Percentiles rank a stretch among this genome's conserved stretches.
Evolutionary conservation across 2,329 filamentous ascomycete species (phyloP).

Genomic region (Penicillium sp.): DNA sequence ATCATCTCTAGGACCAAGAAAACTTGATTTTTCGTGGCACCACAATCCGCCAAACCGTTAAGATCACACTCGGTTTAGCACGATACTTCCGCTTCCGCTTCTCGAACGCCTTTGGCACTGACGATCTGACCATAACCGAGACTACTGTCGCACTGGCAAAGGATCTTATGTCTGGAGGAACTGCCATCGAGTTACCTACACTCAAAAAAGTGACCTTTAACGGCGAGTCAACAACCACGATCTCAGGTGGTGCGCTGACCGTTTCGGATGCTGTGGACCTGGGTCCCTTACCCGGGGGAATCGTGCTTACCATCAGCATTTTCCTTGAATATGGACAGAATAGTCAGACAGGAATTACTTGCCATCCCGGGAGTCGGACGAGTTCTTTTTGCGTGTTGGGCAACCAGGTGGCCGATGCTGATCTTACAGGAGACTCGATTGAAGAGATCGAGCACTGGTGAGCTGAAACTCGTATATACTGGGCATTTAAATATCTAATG

Average conservation of each 20-base stretch:
- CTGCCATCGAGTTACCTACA: slow-evolving; percentile 54
- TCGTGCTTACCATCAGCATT: slow-evolving; percentile 58
- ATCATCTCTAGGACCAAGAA: slow-evolving; percentile 50
- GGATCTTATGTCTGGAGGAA: slow-evolving; percentile 45
- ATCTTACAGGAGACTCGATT: slow-evolving; percentile 43
- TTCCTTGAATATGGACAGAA: slow-evolving; percentile 60
- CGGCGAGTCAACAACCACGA: slow-evolving; percentile 49
- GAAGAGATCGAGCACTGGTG: slow-evolving; percentile 47
- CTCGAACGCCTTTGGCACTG: slow-evolving; percentile 65
- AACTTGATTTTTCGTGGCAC: slow-evolving; percentile 59
- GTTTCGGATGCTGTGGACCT: slow-evolving; percentile 65
- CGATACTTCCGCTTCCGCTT: slow-evolving; percentile 60
- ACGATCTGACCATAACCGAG: slow-evolving; percentile 59
- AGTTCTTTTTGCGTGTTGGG: slow-evolving; percentile 61
- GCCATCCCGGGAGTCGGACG: slow-evolving; percentile 65
- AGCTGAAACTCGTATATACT: not conserved
- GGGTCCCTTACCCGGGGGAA: slow-evolving; percentile 46
- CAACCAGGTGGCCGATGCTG: slow-evolving; percentile 53
- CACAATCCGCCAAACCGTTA: slow-evolving; percentile 66
- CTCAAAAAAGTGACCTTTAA: slow-evolving; percentile 59
- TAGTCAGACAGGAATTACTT: slow-evolving; percentile 56
- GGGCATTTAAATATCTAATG: slow-evolving; percentile 15
- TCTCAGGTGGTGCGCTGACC: slow-evolving; percentile 57
- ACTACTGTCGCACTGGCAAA: slow-evolving; percentile 59
- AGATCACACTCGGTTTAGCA: slow-evolving; percentile 57